Evolutionary conservation across 1,284 basidiomycete genomes (phyloP).

Genomic region (Neotropicomus parvogracilis): DNA sequence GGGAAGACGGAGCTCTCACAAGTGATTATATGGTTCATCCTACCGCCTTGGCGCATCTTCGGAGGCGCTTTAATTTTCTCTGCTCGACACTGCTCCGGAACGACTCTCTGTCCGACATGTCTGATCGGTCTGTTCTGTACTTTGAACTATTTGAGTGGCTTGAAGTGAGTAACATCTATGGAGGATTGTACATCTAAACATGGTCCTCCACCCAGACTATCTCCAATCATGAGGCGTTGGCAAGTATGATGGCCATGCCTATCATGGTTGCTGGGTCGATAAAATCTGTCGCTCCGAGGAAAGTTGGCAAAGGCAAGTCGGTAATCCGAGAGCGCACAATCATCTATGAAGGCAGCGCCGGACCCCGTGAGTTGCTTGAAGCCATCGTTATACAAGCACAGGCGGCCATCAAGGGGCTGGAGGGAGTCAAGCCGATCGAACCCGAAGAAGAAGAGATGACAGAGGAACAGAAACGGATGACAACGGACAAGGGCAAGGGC

Average conservation of each 20-base stretch:
- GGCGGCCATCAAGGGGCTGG: slow-evolving; percentile 80
- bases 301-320: slow-evolving; percentile 40
- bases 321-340: slow-evolving; percentile 72
- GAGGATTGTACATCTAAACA: slow-evolving; percentile 5
- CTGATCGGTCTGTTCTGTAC: slow-evolving; percentile 80
- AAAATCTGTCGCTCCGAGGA: slow-evolving; percentile 57
- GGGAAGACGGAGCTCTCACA: slow-evolving; percentile 65
- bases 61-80: slow-evolving; percentile 83
- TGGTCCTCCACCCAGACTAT: slow-evolving; percentile 55
- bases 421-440: slow-evolving; percentile 55
- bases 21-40: slow-evolving; percentile 89
- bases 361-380: slow-evolving; percentile 86
- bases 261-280: slow-evolving; percentile 81
- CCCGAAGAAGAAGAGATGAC: slow-evolving; percentile 61
- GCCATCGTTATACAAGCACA: slow-evolving; percentile 85
- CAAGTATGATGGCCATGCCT: slow-evolving; percentile 94
- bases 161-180: slow-evolving; percentile 51
- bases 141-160: slow-evolving; percentile 88
- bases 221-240: slow-evolving; percentile 84
- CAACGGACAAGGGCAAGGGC: slow-evolving; percentile 50
- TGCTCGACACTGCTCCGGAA: slow-evolving; percentile 81
- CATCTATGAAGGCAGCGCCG: slow-evolving; percentile 83
- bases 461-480: slow-evolving; percentile 81
- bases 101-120: slow-evolving; percentile 91
- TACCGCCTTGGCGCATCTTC: slow-evolving; percentile 82